Base-by-base conservation (phyloP, 208 protist genomes). In the Acanthamoeba lenticulata region DNA sequence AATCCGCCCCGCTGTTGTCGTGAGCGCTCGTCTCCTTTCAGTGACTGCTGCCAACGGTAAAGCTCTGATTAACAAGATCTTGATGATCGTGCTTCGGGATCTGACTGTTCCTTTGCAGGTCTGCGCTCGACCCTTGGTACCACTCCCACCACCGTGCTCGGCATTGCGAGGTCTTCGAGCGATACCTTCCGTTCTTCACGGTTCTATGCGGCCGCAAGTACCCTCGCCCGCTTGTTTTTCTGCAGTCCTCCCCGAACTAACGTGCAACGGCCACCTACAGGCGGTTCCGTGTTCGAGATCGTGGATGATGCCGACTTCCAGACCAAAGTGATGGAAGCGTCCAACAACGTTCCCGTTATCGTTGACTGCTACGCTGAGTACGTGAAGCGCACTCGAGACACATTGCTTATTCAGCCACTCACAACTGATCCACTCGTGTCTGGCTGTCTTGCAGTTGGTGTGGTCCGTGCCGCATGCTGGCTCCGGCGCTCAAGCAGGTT, bases 281-380 rank as follows among this genome's bases (percentile, higher is more conserved):
- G 24, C 21, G 65, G 65, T 4, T 15, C 65, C 7, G 65, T 44
- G 34, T 27, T 74, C 29, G 34, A 74, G 24, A 74, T 74, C 24
- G 38, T 38, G 15, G 62, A 15, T 36, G 32, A 67, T 15, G 81
- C 45, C 6, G 81, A 89, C 32, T 89, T 55, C 57, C 57, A 92
- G 57, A 92, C 34, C n/a, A 65, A 21, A n/a, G 90, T 93, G 34
- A 47, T 93, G 6, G 90, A 93, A 32, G 90, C 67, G 1, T 85
- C 65, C 1, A 62, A 79, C 29, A 47, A 27, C 6, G 38, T 60
- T 24, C 90, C 90, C 52, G 29, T 93, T 44, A 49, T 93, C 29
- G 90, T 93, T 17, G 90, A 93, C 69, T 93, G 90, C 67, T 93
- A 93, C 38, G 90, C 90, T 47, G 67, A 93, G 90, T 93, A 52